Base-by-base conservation (phyloP, 495 filamentous ascomycete species). In the Trichoderma orchidacearum region DNA sequence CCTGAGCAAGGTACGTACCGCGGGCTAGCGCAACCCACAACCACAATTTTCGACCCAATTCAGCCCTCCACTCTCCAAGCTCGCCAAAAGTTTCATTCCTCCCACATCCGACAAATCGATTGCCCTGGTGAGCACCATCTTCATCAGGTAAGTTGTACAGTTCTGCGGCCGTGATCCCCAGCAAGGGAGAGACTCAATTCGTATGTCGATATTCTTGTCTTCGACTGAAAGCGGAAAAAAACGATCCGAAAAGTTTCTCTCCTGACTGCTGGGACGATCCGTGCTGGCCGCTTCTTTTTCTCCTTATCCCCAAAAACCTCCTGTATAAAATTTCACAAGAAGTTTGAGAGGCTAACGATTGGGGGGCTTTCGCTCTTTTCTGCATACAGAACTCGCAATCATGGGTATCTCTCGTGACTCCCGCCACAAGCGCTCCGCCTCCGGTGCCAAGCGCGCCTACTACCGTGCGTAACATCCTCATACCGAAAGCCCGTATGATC, bases 401-500 rank as follows among this genome's bases (percentile, higher is more conserved):
- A 97, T 97, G 92, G 92, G 92, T 97, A 96, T 97, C 78, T 95
- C 91, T 77, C 87, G 92, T 75, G 92, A 96, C 78, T 95, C 89
- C 68, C 89, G 92, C 79, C 92, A 97, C 84, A 97, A 97, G 86
- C 90, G 92, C 79, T 87, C 87, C 75, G 89, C 89, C 73, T 90
- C 92, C 68, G 92, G 92, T 80, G 92, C 92, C 65, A 96, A 96
- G 86, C 84, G 92, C 68, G 81, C 91, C 76, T 83, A 80, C 81
- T 95, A 94, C 79, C 88, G 89, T 76, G 71, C 72, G 73, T 76
- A 55, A 55, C 41, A 32, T 29, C 23, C 15, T 55, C 50, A 66
- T 68, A 65, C 75, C 78, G 76, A 80, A 80, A 78, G 76, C 77
- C 78, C 78, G 77, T 75, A 70, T 64, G 63, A 48, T 64, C 55